Conservation (phyloP, 495 filamentous ascomycete species). For the Penicillium odoratum region DNA sequence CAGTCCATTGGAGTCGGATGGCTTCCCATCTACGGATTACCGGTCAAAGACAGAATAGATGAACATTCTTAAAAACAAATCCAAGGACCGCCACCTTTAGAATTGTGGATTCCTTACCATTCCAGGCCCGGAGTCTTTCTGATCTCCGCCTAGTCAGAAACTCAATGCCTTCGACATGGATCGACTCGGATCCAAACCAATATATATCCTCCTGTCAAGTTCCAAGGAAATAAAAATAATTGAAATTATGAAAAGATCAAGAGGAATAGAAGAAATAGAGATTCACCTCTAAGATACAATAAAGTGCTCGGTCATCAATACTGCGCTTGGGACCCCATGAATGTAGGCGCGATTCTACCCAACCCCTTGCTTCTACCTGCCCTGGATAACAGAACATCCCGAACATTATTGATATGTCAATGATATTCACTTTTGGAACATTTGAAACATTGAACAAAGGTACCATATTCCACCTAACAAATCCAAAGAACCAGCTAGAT, state of each 20-base stretch:
- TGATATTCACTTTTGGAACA: too few species aligned
- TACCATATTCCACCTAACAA: too few species aligned
- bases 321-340: conserved; percentile 6
- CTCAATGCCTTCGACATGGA: conserved; percentile 19
- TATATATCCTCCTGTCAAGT: too few species aligned
- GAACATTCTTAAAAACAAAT: conserved; percentile 14
- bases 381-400: not conserved
- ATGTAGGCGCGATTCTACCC: conserved; percentile 6
- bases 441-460: too few species aligned
- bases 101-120: conserved; percentile 18
- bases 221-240: not conserved
- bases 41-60: not conserved
- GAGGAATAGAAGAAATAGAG: not conserved
- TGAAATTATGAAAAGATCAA: not conserved
- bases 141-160: conserved; percentile 17
- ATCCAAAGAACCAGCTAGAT: too few species aligned
- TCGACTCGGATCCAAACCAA: conserved; percentile 7
- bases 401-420: not conserved
- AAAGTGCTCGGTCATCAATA: conserved; percentile 15
- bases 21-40: not conserved
- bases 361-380: conserved; percentile 30
- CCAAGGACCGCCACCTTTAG: conserved; percentile 16
- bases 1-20: not conserved
- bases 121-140: conserved; percentile 9
- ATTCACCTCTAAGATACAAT: not conserved